Base-by-base conservation (phyloP, 1,139 yeast species). In the Suhomyces bokatorum region DNA sequence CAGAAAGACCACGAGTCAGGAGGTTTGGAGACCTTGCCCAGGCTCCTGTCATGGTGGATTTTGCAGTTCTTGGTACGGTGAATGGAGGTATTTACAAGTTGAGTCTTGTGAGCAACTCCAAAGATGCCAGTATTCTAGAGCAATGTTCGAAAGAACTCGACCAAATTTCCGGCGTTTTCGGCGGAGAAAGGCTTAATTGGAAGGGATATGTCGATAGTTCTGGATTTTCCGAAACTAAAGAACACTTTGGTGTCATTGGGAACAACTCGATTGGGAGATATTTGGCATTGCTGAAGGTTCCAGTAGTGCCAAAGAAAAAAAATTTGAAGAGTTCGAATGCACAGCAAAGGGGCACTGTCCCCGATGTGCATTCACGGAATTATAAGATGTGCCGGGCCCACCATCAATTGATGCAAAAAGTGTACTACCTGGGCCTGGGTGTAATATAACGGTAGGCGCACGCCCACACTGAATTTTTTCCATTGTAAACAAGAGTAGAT, bases 51-150 rank as follows among this genome's bases (percentile, higher is more conserved):
- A 33, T 30, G 24, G 22, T 29, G 11, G 35, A 27, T 3, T 37
- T 54, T 15, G 67, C 60, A 0, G 40, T 69, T 1, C 43, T 70
- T 17, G 77, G 75, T 4, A 72, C 77, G 0, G 61, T 62, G 1
- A 59, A 59, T 49, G 78, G 78, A 8, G 73, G 67, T 3, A 50
- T 72, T 9, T 68, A 63, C 44, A 42, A 49, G 28, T 24, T 58
- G 10, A 37, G 46, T 32, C 49, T 56, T 8, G 32, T 36, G 10
- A 27, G 13, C 30, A 31, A 27, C 3, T 8, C 40, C 30, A 40
- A 42, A 15, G 20, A 34, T 5, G 40, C 40, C 3, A 20, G 33
- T n/a, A 27, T 17, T 14, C 27, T 42, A 30, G 30, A 11, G 12
- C 14, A 32, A 13, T 42, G 40, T 15, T 9, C 32, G n/a, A 32